These are phyloP conservation scores for Auricularia sp. DNA, from an alignment of 768 basidiomycete species.

Conservation along the genomic window DNA sequence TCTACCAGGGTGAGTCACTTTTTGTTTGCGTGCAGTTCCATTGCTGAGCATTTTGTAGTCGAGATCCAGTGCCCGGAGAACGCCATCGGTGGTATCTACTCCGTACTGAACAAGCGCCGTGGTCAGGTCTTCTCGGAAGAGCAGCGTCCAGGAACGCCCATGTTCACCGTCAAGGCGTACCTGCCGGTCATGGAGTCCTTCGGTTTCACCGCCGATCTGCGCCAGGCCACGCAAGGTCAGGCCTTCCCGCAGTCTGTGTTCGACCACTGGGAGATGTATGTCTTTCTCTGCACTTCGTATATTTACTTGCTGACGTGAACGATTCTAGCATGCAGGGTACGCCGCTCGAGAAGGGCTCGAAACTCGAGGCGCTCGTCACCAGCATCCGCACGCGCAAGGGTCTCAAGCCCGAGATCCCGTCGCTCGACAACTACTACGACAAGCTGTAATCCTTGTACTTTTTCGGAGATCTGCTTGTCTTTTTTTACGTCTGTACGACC, in stretches of 20 bases:
- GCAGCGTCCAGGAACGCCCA: slow-evolving; percentile 92
- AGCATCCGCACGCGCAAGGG: slow-evolving; percentile 87
- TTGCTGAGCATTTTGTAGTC: slow-evolving; percentile 36
- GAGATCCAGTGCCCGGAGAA: slow-evolving; percentile 98
- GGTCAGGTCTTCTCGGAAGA: slow-evolving; percentile 98
- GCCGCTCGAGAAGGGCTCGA: slow-evolving; percentile 82
- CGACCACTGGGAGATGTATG: slow-evolving; percentile 71
- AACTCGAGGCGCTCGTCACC: slow-evolving; percentile 76
- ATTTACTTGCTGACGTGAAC: too few species aligned
- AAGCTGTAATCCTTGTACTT: slow-evolving; percentile 47
- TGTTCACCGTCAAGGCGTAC: slow-evolving; percentile 99
- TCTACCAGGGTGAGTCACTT: slow-evolving; percentile 67
- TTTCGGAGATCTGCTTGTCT: not conserved
- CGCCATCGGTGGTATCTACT: slow-evolving; percentile 97
- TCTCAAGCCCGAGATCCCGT: slow-evolving; percentile 89
- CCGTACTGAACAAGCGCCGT: slow-evolving; percentile 87
- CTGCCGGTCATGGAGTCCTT: slow-evolving; percentile 86
- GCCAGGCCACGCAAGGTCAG: slow-evolving; percentile 86
- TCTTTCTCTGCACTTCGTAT: too few species aligned
- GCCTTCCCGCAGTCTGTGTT: slow-evolving; percentile 96
- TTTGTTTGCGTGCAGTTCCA: not conserved
- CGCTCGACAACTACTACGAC: slow-evolving; percentile 88
- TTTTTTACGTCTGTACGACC: not conserved
- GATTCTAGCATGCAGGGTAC: slow-evolving; percentile 50
- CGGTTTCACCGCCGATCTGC: slow-evolving; percentile 95